Evolutionary conservation across 1,284 basidiomycete species (phyloP).

Genomic region (Bondarzewia mesenterica): DNA sequence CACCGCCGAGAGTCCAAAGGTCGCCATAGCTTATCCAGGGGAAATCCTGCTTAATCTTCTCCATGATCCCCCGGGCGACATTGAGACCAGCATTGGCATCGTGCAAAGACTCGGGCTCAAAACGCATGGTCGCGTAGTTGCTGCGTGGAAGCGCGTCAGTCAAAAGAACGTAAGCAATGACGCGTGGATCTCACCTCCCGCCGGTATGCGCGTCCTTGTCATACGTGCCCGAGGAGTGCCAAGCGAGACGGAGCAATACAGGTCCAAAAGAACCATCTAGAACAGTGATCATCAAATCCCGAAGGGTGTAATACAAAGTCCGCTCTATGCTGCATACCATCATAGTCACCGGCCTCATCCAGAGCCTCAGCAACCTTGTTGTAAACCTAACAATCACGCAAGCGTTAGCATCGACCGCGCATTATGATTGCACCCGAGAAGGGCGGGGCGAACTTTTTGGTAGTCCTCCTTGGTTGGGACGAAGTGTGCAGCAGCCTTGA

Average conservation of each 20-base stretch:
- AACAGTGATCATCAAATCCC: constrained; percentile 5
- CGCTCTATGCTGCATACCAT: constrained; percentile 46
- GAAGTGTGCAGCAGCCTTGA: constrained; percentile 57
- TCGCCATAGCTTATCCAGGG: constrained; percentile 93
- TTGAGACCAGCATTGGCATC: constrained; percentile 85
- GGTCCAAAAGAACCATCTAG: constrained; percentile 89
- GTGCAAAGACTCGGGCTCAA: constrained; percentile 79
- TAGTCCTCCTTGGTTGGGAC: constrained; percentile 74
- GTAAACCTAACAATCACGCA: constrained; percentile 56
- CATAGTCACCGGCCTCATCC: constrained; percentile 70
- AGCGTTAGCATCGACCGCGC: constrained; percentile 1
- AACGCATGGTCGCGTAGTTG: constrained; percentile 96
- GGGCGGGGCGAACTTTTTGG: constrained; percentile 55
- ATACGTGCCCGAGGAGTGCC: constrained; percentile 90
- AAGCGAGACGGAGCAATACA: constrained; percentile 88
- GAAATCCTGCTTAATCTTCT: constrained; percentile 81
- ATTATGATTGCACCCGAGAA: background rate
- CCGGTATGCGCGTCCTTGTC: constrained; percentile 84
- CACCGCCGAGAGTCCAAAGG: constrained; percentile 89
- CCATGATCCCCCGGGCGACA: constrained; percentile 79
- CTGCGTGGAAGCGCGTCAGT: constrained; percentile 25
- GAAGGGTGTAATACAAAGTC: constrained; percentile 2
- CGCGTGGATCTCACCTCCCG: constrained; percentile 52
- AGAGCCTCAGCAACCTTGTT: constrained; percentile 73
- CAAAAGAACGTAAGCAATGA: constrained; percentile 4